Evolutionary conservation across 208 protist genomes (phyloP), one percentile per base, ranked within the genome.

Genomic region (Zelonia costaricensis): DNA sequence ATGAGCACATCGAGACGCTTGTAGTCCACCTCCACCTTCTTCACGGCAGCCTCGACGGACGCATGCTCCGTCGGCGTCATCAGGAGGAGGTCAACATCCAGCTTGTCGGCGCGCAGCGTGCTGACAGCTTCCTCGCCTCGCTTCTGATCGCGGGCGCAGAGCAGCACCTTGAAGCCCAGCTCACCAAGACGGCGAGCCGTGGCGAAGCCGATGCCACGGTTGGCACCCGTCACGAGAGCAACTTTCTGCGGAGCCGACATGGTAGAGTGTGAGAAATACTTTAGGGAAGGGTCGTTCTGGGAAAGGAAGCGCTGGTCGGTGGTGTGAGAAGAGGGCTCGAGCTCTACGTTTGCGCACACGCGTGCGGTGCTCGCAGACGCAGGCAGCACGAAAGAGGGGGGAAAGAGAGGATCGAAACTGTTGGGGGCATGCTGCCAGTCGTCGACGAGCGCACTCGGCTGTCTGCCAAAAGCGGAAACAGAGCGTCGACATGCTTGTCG

Each of bases 181-280:
- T 89, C 80, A 47, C 62, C 83, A 9, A 88, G 59, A 43, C 78
- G 73, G 36, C 69, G 74, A 7, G 84, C 87, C 8, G 80, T 92
- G 36, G 84, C 79, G 27, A 88, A 69, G 33, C 92, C 92, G 43
- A 97, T 94, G 15, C 92, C 92, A 38, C 84, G 80, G 69, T 92
- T 94, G 18, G 63, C 86, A 38, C 92, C 92, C 9, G 90, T 93
- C 28, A 97, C 78, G 23, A 94, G 52, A 18, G 63, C 55, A 23
- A 86, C 73, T 36, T 73, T 86, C 25, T 61, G 62, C 46, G 73
- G 61, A 63, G 42, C 36, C 18, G 73, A 74, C 36, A 74, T 75
- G 30, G 31, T 71, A 57, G 25, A 9, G 40, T 27, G 16, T 44
- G 42, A 53, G 23, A 42, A n/a, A n/a, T n/a, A n/a, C n/a, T 40